phyloP scores from a whole-genome alignment of 768 basidiomycete genomes.

The Albatrellus ellisii region DNA sequence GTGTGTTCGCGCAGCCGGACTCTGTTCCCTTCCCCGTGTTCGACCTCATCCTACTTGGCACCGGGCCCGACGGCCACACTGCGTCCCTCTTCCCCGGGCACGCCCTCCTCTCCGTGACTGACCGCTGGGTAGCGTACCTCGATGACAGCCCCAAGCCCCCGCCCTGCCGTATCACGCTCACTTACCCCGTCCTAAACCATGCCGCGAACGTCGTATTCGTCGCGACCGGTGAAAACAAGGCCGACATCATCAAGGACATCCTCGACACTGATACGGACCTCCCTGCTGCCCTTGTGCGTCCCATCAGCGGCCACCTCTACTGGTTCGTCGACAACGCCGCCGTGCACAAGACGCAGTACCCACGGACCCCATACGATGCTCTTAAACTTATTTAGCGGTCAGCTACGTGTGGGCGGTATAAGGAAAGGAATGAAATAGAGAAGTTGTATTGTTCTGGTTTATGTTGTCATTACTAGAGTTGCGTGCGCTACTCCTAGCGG shows the following conservation, averaged over 20 bases:
- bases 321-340: conserved; percentile 95
- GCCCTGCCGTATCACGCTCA: conserved; percentile 80
- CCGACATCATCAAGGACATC: conserved; percentile 54
- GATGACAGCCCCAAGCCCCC: conserved; percentile 95
- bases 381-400: too few relatives aligned
- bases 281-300: conserved; percentile 75
- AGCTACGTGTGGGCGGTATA: too few relatives aligned
- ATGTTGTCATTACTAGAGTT: too few relatives aligned
- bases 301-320: conserved; percentile 73
- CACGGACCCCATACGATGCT: too few relatives aligned
- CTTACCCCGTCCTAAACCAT: conserved; percentile 84
- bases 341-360: conserved; percentile 43
- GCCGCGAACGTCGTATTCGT: conserved; percentile 84
- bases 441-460: too few relatives aligned
- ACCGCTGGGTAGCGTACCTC: conserved; percentile 91
- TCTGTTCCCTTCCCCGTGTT: conserved; percentile 95
- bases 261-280: conserved; percentile 77
- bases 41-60: conserved; percentile 92
- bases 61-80: conserved; percentile 98
- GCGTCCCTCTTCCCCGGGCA: conserved; percentile 97
- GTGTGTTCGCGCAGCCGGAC: conserved; percentile 84
- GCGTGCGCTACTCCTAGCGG: too few relatives aligned
- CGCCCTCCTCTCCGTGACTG: conserved; percentile 65
- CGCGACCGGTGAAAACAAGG: conserved; percentile 72
- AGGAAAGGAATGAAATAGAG: too few relatives aligned